Evolutionary conservation across 2,329 filamentous ascomycete genomes (phyloP).

Genomic region (Aspergillus brunneoviolaceus): DNA sequence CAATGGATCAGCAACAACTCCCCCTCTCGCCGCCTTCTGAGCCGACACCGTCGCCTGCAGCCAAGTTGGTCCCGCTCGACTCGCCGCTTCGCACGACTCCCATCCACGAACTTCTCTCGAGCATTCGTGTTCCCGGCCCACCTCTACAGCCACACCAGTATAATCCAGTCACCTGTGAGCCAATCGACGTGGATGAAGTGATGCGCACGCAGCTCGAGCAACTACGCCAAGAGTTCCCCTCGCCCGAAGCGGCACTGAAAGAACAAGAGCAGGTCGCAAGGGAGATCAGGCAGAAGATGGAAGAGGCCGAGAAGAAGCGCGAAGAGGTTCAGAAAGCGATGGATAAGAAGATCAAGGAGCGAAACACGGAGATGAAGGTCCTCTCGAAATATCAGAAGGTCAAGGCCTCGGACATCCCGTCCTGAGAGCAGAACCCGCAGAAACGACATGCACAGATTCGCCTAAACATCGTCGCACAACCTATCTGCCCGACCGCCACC

Average conservation of each 20-base stretch:
- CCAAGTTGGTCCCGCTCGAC: constrained; percentile 33
- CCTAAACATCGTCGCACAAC: background rate
- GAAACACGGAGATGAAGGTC: constrained; percentile 44
- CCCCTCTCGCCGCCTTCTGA: constrained; percentile 40
- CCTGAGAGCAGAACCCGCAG: constrained; percentile 16
- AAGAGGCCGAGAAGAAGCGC: constrained; percentile 39
- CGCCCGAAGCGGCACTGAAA: constrained; percentile 35
- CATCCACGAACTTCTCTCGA: constrained; percentile 40
- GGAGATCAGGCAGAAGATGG: constrained; percentile 39
- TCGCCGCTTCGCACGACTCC: constrained; percentile 37
- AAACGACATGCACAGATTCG: background rate
- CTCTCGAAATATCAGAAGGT: constrained; percentile 44
- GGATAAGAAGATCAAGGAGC: constrained; percentile 45
- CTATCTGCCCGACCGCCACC: background rate
- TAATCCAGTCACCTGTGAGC: constrained; percentile 40
- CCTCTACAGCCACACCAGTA: constrained; percentile 36
- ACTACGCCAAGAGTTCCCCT: constrained; percentile 38
- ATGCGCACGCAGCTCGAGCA: constrained; percentile 33
- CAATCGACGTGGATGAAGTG: constrained; percentile 30
- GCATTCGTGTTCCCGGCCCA: constrained; percentile 41
- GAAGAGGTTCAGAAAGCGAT: constrained; percentile 42
- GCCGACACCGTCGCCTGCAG: constrained; percentile 18
- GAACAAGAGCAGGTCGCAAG: constrained; percentile 40
- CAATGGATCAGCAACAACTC: constrained; percentile 26
- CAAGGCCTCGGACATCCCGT: constrained; percentile 32